phyloP scores from a whole-genome alignment of 148 eudicot genomes.

The Beta vulgaris region DNA sequence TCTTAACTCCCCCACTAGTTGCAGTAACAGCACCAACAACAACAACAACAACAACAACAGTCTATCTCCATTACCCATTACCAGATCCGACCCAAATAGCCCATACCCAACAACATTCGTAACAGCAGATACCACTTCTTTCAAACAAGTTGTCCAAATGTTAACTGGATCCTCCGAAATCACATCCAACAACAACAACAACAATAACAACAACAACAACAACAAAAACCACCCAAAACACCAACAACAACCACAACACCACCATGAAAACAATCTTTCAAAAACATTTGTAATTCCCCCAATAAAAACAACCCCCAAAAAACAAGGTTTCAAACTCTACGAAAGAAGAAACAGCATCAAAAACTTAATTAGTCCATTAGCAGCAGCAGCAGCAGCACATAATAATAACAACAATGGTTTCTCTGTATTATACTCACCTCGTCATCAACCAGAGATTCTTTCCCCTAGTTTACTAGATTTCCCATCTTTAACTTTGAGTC shows the following conservation, averaged over 20 bases:
- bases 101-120: constrained; percentile 87
- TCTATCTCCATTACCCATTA: constrained; percentile 32
- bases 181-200: background rate
- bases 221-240: constrained; percentile 10
- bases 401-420: too few species aligned
- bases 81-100: constrained; percentile 64
- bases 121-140: constrained; percentile 69
- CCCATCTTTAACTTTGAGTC: constrained; percentile 70
- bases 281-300: constrained; percentile 53
- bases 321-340: constrained; percentile 64
- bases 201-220: too few species aligned
- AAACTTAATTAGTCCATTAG: constrained; percentile 50
- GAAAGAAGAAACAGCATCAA: constrained; percentile 69
- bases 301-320: constrained; percentile 43
- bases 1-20: constrained; percentile 31
- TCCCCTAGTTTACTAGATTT: constrained; percentile 79
- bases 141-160: constrained; percentile 90
- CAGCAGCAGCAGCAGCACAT: background rate
- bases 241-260: constrained; percentile 17
- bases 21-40: constrained; percentile 16
- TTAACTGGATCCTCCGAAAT: constrained; percentile 69
- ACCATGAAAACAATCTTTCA: background rate
- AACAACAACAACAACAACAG: constrained; percentile 18
- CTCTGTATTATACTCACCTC: constrained; percentile 34
- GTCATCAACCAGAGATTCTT: constrained; percentile 45